Evolutionary conservation across 768 basidiomycete genomes (phyloP).

Genomic region (Lactifluus rugatus): DNA sequence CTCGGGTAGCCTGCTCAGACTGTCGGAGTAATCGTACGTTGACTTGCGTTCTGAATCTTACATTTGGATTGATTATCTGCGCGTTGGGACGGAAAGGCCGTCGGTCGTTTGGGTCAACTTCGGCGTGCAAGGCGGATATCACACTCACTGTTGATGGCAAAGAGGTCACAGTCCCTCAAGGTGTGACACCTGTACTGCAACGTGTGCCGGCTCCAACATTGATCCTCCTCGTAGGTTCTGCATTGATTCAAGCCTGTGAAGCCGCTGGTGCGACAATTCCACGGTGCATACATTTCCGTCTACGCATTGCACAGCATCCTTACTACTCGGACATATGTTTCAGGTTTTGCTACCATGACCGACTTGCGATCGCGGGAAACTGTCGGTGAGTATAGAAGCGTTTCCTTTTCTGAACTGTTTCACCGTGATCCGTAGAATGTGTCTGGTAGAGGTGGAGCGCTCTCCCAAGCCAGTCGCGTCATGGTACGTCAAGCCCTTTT

Average conservation of each 20-base stretch:
- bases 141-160: constrained; percentile 95
- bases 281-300: constrained; percentile 37
- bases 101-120: constrained; percentile 55
- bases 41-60: not conserved
- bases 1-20: constrained; percentile 37
- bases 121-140: constrained; percentile 63
- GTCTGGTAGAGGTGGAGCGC: constrained; percentile 93
- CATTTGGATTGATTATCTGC: not conserved
- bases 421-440: constrained; percentile 58
- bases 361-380: constrained; percentile 94
- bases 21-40: constrained; percentile 15
- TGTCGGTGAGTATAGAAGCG: constrained; percentile 62
- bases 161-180: constrained; percentile 94
- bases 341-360: constrained; percentile 85
- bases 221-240: constrained; percentile 49
- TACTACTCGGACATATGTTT: not conserved
- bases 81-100: constrained; percentile 28
- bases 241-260: constrained; percentile 95
- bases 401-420: not conserved
- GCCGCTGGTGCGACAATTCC: constrained; percentile 77
- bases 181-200: constrained; percentile 34
- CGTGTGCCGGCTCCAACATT: not conserved
- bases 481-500: constrained; percentile 42
- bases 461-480: constrained; percentile 94
- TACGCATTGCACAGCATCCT: not conserved